A percentile compares a stretch with the other conserved stretches of the same genome.
Evolutionary conservation across 768 basidiomycete species (phyloP).

Genomic region (Leucocoprinus leucothites): DNA sequence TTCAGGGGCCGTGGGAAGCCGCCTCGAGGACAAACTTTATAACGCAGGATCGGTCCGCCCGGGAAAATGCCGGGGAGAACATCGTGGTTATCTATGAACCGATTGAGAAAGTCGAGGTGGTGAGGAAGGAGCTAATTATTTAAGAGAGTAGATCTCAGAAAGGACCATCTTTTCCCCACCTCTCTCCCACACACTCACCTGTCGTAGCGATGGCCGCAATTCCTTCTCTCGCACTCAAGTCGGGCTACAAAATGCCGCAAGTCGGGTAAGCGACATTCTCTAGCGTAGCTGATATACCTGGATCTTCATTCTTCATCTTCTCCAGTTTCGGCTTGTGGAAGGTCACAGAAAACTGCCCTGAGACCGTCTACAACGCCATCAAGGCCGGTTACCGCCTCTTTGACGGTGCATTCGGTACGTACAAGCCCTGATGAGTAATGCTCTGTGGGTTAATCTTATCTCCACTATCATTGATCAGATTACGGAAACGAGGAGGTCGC

Average conservation of each 20-base stretch:
- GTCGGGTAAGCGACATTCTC: conserved; percentile 8
- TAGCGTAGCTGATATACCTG: not conserved
- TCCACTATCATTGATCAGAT: conserved; percentile 35
- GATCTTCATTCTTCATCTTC: not conserved
- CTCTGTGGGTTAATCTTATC: conserved; percentile 2
- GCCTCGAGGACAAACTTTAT: not conserved
- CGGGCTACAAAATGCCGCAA: conserved; percentile 13
- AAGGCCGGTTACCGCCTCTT: conserved; percentile 85
- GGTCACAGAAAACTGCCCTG: conserved; percentile 43
- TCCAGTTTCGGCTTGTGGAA: conserved; percentile 33
- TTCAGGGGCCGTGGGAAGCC: not conserved
- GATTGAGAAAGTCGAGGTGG: not conserved
- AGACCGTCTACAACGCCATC: conserved; percentile 82
- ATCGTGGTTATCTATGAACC: not conserved
- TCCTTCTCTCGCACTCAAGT: conserved; percentile 14
- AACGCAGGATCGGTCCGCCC: conserved; percentile 2
- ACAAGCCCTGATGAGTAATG: not conserved
- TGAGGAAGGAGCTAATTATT: not conserved
- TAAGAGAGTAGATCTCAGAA: not conserved
- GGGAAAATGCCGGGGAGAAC: conserved; percentile 10
- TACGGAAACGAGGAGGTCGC: conserved; percentile 91
- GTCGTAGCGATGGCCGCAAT: conserved; percentile 11
- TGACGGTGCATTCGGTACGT: conserved; percentile 61
- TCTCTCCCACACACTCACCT: not conserved
- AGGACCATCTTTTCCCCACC: not conserved